Evolutionary conservation across 805 yeast genomes (phyloP), one percentile per base, ranked within the genome.

Genomic region (Nematodospora valgi): DNA sequence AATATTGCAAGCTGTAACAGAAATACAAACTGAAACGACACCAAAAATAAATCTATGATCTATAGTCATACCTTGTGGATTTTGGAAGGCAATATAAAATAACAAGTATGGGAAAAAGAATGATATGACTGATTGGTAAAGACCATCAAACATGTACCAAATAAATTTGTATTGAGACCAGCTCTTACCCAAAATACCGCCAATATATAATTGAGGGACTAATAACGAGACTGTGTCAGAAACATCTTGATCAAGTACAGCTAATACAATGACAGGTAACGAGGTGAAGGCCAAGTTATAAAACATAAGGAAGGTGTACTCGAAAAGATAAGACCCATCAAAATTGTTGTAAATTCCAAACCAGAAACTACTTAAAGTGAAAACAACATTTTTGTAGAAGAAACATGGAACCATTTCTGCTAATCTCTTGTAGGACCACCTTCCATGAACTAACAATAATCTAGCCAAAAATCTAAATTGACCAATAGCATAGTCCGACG

Each of bases 251-350:
- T 84, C 94, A 28, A 82, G 60, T 20, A 80, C 70, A 12, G 84
- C 93, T 56, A 84, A 59, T 44, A 80, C 70, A 32, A 84, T 82
- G 30, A 84, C 84, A 4, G 94, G 91, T 39, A 83, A 58, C 6
- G 93, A 83, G 1, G 93, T 84, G 51, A 84, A 84, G 4, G 87
- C 86, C 65, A 85, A 70, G 55, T 84, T 84, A 69, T 79, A 84
- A 53, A 84, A 75, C 76, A 82, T 80, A 59, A 85, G 70, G 52
- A 74, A 82, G 15, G 94, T 84, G 59, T 76, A 85, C 58, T 84
- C 91, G 48, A 77, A 83, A 52, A 83, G 63, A 51, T 83, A 84
- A 2, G 88, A 72, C 22, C 88, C 88, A 54, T 85, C 93, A 51
- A 79, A 84, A 48, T 77, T 63, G 50, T 66, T 74, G 60, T 66